These are phyloP conservation scores for Endocladia muricata DNA, from an alignment of 31 red algal species.

Conservation along the genomic window DNA sequence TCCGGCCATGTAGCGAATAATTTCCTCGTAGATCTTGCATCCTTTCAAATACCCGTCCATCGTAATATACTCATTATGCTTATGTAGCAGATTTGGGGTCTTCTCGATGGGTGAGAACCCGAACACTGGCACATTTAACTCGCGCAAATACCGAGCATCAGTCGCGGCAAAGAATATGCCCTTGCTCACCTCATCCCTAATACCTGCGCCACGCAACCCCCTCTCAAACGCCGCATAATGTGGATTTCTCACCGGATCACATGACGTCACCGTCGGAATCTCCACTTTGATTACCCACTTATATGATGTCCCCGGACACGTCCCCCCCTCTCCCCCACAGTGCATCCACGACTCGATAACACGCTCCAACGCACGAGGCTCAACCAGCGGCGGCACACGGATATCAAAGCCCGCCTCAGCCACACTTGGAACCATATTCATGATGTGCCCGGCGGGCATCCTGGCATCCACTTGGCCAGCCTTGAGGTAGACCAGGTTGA, in stretches of 20 bases:
- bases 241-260: slow-evolving; percentile 33
- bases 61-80: slow-evolving; percentile 80
- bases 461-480: no score
- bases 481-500: slow-evolving; percentile 75
- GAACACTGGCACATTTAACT: slow-evolving; percentile 49
- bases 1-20: slow-evolving; percentile 57
- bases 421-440: slow-evolving; percentile 88
- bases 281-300: slow-evolving; percentile 44
- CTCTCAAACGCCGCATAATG: slow-evolving; percentile 31
- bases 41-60: slow-evolving; percentile 56
- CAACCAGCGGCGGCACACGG: slow-evolving; percentile 75
- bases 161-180: slow-evolving; percentile 78
- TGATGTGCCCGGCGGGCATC: no score
- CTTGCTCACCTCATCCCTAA: slow-evolving; percentile 14
- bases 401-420: slow-evolving; percentile 83
- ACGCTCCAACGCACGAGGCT: slow-evolving; percentile 13
- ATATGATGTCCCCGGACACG: slow-evolving; percentile 45
- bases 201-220: slow-evolving; percentile 24
- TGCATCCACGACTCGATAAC: slow-evolving; percentile 59
- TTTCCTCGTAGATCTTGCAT: slow-evolving; percentile 53
- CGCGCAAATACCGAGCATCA: slow-evolving; percentile 73
- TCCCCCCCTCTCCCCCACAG: background rate
- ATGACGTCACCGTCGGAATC: slow-evolving; percentile 27
- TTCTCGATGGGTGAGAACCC: slow-evolving; percentile 72
- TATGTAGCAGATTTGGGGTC: slow-evolving; percentile 69